Percentiles rank a stretch among this genome's conserved stretches.
These are phyloP conservation scores for Yamadazyma takamatsuzukensis DNA, from an alignment of 805 yeast species.

Conservation along the genomic window DNA sequence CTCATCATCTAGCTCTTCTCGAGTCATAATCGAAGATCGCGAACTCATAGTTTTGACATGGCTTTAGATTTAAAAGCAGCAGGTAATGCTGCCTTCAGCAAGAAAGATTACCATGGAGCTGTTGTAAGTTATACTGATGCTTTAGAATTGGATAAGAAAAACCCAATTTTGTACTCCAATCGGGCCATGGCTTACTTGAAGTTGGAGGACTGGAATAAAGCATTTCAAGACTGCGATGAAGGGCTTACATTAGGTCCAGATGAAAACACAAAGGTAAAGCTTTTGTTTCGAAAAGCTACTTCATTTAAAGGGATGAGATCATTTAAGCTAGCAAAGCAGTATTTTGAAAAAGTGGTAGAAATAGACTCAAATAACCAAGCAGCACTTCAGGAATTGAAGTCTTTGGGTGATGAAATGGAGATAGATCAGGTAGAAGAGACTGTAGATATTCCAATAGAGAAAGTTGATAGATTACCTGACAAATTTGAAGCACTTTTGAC, in stretches of 20 bases:
- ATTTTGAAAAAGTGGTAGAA: constrained; percentile 33
- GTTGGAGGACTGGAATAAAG: constrained; percentile 45
- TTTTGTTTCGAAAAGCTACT: constrained; percentile 49
- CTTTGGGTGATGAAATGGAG: constrained; percentile 2
- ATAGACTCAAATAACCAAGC: constrained; percentile 40
- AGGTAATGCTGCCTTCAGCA: constrained; percentile 55
- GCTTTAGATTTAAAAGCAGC: constrained; percentile 23
- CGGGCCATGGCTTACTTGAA: constrained; percentile 64
- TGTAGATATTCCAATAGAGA: constrained; percentile 29
- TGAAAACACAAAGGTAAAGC: constrained; percentile 38
- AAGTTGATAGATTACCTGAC: constrained; percentile 43
- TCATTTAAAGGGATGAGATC: constrained; percentile 31
- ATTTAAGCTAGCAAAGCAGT: constrained; percentile 19
- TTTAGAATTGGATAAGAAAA: constrained; percentile 41
- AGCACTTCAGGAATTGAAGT: constrained; percentile 34
- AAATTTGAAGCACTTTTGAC: constrained; percentile 22
- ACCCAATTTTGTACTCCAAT: constrained; percentile 62
- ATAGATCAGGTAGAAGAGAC: constrained; percentile 1
- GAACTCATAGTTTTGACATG: background rate
- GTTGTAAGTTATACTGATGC: constrained; percentile 55
- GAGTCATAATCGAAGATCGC: constrained; percentile 15
- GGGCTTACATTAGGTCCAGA: constrained; percentile 41
- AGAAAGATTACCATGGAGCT: constrained; percentile 47
- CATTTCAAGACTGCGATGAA: constrained; percentile 44
- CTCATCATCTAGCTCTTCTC: constrained; percentile 64